Percentiles rank a stretch among this genome's conserved stretches.
Conservation (phyloP, 2,329 filamentous ascomycete genomes). For the Aspergillus sp. region DNA sequence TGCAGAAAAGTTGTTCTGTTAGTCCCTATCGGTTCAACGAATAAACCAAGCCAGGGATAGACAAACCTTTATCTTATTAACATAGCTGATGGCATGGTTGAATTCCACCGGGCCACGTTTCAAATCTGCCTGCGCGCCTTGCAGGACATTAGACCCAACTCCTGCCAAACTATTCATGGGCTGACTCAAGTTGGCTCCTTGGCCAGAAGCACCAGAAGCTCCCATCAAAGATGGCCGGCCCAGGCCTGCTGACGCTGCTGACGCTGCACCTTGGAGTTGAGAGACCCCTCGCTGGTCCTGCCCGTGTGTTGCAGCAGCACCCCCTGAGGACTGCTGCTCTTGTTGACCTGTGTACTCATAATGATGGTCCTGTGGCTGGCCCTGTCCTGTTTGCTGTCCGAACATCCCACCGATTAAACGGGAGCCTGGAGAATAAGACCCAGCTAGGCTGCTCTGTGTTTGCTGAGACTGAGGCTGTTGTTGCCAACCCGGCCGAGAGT, state of each 20-base stretch:
- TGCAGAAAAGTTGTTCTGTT: slow-evolving; percentile 36
- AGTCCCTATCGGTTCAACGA: background rate
- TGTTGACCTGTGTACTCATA: slow-evolving; percentile 45
- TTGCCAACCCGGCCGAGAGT: slow-evolving; percentile 41
- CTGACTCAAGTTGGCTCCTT: slow-evolving; percentile 48
- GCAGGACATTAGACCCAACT: slow-evolving; percentile 58
- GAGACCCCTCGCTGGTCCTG: slow-evolving; percentile 67
- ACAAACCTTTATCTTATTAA: slow-evolving; percentile 95
- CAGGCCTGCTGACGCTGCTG: slow-evolving; percentile 54
- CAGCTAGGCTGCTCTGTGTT: slow-evolving; percentile 31
- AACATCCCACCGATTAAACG: slow-evolving; percentile 40
- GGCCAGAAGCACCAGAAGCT: slow-evolving; percentile 42
- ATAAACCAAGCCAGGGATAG: slow-evolving; percentile 28
- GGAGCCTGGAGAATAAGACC: slow-evolving; percentile 43
- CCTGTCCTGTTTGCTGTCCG: slow-evolving; percentile 35
- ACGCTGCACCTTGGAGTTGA: slow-evolving; percentile 65
- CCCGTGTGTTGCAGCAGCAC: slow-evolving; percentile 53
- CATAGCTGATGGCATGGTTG: slow-evolving; percentile 98
- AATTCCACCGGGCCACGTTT: slow-evolving; percentile 96
- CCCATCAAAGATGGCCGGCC: slow-evolving; percentile 52
- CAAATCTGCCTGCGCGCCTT: slow-evolving; percentile 53
- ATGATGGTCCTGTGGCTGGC: slow-evolving; percentile 43
- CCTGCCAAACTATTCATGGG: slow-evolving; percentile 63
- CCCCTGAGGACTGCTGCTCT: slow-evolving; percentile 48
- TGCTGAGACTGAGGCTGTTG: slow-evolving; percentile 32